These are phyloP conservation scores for Misopates orontium DNA, from an alignment of 257 asterid species.

Conservation along the genomic window DNA sequence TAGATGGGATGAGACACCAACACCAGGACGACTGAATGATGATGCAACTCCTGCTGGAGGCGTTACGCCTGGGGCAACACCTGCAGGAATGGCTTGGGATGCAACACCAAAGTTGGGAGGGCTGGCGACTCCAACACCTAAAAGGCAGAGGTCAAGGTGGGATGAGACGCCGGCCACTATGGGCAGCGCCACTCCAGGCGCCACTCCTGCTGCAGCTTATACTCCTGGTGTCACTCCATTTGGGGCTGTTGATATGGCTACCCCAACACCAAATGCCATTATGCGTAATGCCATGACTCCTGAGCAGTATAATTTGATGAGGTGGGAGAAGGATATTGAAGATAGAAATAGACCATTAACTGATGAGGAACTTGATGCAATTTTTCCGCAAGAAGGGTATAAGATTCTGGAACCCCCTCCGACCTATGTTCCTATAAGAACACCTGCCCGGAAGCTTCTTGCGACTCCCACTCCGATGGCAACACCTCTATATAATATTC, in stretches of 20 bases:
- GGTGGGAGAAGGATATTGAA: slow-evolving; percentile 95
- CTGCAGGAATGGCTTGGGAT: slow-evolving; percentile 96
- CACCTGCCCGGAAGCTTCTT: slow-evolving; percentile 90
- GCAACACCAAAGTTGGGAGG: slow-evolving; percentile 81
- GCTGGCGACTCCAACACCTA: slow-evolving; percentile 84
- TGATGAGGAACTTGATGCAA: slow-evolving; percentile 85
- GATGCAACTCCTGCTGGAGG: slow-evolving; percentile 94
- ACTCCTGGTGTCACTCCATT: slow-evolving; percentile 88
- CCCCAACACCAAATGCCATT: slow-evolving; percentile 81
- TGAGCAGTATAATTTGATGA: slow-evolving; percentile 75
- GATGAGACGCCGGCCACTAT: slow-evolving; percentile 94
- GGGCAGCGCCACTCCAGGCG: slow-evolving; percentile 93
- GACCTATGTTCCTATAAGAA: slow-evolving; percentile 82
- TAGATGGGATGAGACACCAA: slow-evolving; percentile 97
- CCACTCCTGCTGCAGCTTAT: slow-evolving; percentile 81
- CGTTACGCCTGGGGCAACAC: slow-evolving; percentile 85
- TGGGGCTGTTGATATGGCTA: slow-evolving; percentile 78
- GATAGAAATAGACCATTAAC: slow-evolving; percentile 82
- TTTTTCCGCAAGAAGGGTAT: slow-evolving; percentile 90
- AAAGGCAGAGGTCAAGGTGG: slow-evolving; percentile 97
- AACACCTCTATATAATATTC: slow-evolving; percentile 69
- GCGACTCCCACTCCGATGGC: slow-evolving; percentile 91
- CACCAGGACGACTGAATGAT: slow-evolving; percentile 82
- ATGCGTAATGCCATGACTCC: slow-evolving; percentile 86
- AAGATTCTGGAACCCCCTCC: slow-evolving; percentile 85